Conservation (phyloP, 352 stramenopile species). For the Salisapilia sapeloensis region DNA sequence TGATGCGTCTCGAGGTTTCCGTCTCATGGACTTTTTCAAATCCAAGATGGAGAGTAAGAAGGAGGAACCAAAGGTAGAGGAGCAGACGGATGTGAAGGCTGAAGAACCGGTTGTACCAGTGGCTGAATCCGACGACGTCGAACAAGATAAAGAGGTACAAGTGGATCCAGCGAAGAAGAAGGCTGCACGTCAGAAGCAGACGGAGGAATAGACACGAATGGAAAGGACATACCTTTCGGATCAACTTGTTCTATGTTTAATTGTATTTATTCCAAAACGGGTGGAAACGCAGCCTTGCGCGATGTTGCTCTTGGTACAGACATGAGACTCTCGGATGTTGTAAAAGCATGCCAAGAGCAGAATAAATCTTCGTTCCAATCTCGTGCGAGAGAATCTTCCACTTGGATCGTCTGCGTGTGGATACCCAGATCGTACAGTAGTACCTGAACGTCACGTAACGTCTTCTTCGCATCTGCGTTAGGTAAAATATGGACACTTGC, state of each 20-base stretch:
- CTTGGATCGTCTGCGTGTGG: conserved; percentile 44
- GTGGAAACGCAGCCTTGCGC: conserved; percentile 11
- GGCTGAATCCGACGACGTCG: neutral
- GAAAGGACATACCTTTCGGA: neutral
- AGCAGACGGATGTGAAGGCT: conserved; percentile 5
- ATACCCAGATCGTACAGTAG: conserved; percentile 34
- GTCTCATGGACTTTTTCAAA: conserved; percentile 78
- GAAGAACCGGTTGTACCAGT: conserved; percentile 3
- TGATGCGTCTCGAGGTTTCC: conserved; percentile 49
- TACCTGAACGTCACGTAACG: conserved; percentile 32
- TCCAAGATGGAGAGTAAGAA: conserved; percentile 54
- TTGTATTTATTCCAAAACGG: conserved; percentile 11
- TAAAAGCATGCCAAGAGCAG: conserved; percentile 30
- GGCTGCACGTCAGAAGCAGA: too few relatives aligned
- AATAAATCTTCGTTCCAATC: conserved; percentile 53
- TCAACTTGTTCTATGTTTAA: conserved; percentile 1
- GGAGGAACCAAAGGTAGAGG: conserved; percentile 11
- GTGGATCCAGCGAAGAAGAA: too few relatives aligned
- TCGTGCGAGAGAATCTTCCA: conserved; percentile 23
- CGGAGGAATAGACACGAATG: too few relatives aligned
- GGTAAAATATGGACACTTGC: conserved; percentile 86
- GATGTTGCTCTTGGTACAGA: conserved; percentile 46
- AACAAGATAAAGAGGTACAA: conserved; percentile 6
- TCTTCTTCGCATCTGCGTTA: conserved; percentile 27
- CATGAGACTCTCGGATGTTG: conserved; percentile 41